Percentiles rank a stretch among this genome's conserved stretches.
phyloP scores from a whole-genome alignment of 2,329 filamentous ascomycete species.

The Dothiorella sarmentorum region DNA sequence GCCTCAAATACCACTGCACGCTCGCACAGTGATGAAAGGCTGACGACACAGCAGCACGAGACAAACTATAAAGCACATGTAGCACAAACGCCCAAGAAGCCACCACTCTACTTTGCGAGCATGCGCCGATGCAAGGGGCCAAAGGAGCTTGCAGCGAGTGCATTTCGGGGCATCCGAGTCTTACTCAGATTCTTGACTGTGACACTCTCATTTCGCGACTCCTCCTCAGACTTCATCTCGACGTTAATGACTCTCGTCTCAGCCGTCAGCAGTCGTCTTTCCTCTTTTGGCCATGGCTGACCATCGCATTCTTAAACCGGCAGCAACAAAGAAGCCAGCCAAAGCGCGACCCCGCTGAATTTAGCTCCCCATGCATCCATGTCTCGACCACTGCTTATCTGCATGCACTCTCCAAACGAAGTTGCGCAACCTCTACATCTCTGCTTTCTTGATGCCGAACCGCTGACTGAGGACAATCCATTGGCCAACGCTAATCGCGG shows the following conservation, averaged over 20 bases:
- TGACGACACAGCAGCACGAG: background rate
- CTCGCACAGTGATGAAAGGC: too few species aligned
- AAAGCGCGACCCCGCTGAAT: background rate
- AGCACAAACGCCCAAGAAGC: background rate
- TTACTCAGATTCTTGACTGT: conserved; percentile 15
- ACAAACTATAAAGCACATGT: background rate
- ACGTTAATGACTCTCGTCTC: background rate
- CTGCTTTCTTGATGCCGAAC: conserved; percentile 39
- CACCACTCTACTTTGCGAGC: background rate
- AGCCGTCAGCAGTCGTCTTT: background rate
- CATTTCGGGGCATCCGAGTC: conserved; percentile 9
- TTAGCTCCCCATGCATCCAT: background rate
- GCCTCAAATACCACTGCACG: conserved; percentile 3
- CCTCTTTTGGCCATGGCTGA: background rate
- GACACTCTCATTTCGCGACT: background rate
- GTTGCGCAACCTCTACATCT: too few species aligned
- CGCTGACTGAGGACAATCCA: conserved; percentile 46
- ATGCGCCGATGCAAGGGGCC: conserved; percentile 9
- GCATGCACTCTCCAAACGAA: background rate
- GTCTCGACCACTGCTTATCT: background rate
- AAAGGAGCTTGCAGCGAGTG: background rate
- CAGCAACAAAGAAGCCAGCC: background rate
- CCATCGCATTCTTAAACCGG: background rate
- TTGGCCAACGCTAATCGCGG: conserved; percentile 38
- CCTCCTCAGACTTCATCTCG: background rate